phyloP scores from a whole-genome alignment of 1,284 basidiomycete species.

The Porogramme epimiltina region DNA sequence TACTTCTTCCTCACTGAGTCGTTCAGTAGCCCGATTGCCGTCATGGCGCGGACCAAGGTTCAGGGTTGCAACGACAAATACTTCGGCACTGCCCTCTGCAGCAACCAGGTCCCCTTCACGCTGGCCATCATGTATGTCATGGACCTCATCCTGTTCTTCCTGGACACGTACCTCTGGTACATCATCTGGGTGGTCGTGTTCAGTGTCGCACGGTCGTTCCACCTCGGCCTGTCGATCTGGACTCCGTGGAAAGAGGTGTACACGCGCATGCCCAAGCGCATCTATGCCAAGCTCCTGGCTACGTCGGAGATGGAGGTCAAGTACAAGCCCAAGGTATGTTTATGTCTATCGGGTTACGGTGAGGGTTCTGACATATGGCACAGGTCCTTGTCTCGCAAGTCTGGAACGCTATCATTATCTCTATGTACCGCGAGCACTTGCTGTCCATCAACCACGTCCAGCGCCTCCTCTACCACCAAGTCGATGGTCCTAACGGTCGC shows the following conservation, averaged over 20 bases:
- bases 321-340: slow-evolving; percentile 90
- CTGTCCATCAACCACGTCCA: slow-evolving; percentile 96
- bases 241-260: slow-evolving; percentile 97
- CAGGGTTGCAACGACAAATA: slow-evolving; percentile 83
- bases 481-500: slow-evolving; percentile 83
- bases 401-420: slow-evolving; percentile 98
- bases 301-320: slow-evolving; percentile 96
- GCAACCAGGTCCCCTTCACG: slow-evolving; percentile 88
- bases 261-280: slow-evolving; percentile 92
- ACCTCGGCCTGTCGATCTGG: slow-evolving; percentile 93
- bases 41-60: slow-evolving; percentile 91
- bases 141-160: slow-evolving; percentile 94
- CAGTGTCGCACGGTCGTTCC: slow-evolving; percentile 87
- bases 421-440: slow-evolving; percentile 97
- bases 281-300: slow-evolving; percentile 93
- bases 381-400: slow-evolving; percentile 94
- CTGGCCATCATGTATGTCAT: slow-evolving; percentile 96
- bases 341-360: neutral
- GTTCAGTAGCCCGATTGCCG: slow-evolving; percentile 88
- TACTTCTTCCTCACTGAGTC: slow-evolving; percentile 96
- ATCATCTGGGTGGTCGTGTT: slow-evolving; percentile 97
- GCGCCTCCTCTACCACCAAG: slow-evolving; percentile 91
- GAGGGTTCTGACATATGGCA: slow-evolving; percentile 1
- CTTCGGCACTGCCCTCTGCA: slow-evolving; percentile 80
- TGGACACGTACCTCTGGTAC: slow-evolving; percentile 98